phyloP scores from a whole-genome alignment of 441 rosid species.

The Syzygium malaccense region DNA sequence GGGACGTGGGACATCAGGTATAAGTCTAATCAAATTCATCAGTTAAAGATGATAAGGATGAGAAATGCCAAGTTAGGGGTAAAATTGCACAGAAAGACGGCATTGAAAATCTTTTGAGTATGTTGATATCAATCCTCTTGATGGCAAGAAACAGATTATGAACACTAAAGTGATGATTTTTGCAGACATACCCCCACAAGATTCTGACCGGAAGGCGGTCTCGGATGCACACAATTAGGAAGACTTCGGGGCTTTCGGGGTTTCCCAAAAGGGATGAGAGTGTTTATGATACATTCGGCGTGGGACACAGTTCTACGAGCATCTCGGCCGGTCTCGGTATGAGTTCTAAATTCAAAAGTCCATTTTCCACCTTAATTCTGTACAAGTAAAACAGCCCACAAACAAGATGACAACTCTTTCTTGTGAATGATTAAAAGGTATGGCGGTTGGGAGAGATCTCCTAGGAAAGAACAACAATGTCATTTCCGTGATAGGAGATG shows the following conservation, averaged over 20 bases:
- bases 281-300: slow-evolving; percentile 58
- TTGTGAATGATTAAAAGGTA: slow-evolving; percentile 17
- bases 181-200: slow-evolving; percentile 69
- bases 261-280: slow-evolving; percentile 81
- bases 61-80: background rate
- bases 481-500: slow-evolving; percentile 76
- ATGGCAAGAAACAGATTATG: background rate
- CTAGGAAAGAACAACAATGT: slow-evolving; percentile 51
- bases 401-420: background rate
- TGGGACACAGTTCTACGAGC: slow-evolving; percentile 77
- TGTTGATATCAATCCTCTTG: background rate
- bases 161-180: background rate
- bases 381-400: background rate
- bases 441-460: slow-evolving; percentile 68
- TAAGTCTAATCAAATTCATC: background rate
- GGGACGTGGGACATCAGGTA: slow-evolving; percentile 94
- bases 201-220: slow-evolving; percentile 74
- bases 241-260: slow-evolving; percentile 71
- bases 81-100: background rate
- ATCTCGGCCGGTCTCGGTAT: slow-evolving; percentile 78
- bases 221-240: slow-evolving; percentile 60
- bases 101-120: background rate
- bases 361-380: background rate
- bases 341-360: background rate
- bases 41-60: background rate